A percentile compares a stretch with the other conserved stretches of the same genome.
Conservation (phyloP, 2,329 filamentous ascomycete species). For the Anisogramma anomala region DNA sequence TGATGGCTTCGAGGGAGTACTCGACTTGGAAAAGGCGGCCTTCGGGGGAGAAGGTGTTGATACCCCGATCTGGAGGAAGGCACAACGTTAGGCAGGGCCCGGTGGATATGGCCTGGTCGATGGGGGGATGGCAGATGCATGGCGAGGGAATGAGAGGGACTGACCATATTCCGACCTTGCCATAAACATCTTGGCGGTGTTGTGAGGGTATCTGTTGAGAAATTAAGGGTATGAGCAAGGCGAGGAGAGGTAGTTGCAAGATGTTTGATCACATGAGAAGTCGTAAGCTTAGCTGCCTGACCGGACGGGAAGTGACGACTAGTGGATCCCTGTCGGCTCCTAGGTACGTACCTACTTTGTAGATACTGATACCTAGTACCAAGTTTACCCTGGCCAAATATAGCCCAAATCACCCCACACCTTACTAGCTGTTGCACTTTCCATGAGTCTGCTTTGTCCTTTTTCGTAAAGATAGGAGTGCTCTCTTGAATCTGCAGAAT, state of each 20-base stretch:
- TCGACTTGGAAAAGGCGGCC: slow-evolving; percentile 99
- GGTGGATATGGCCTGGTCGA: slow-evolving; percentile 18
- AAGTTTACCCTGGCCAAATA: too few relatives aligned
- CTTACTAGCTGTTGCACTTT: too few relatives aligned
- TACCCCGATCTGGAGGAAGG: slow-evolving; percentile 68
- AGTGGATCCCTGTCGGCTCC: too few relatives aligned
- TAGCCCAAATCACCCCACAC: too few relatives aligned
- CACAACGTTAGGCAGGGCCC: slow-evolving; percentile 22
- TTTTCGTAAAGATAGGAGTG: too few relatives aligned
- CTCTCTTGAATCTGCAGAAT: too few relatives aligned
- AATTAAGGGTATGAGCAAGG: neutral
- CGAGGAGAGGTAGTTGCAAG: neutral
- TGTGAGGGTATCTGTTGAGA: slow-evolving; percentile 17
- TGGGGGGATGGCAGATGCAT: slow-evolving; percentile 11
- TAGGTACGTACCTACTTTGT: too few relatives aligned
- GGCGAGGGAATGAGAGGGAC: slow-evolving; percentile 22
- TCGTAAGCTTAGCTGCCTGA: neutral
- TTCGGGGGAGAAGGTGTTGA: slow-evolving; percentile 99
- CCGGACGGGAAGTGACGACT: neutral
- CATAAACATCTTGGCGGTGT: slow-evolving; percentile 82
- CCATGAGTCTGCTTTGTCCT: too few relatives aligned
- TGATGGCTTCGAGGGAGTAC: slow-evolving; percentile 99
- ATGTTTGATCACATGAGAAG: neutral
- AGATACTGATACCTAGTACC: too few relatives aligned
- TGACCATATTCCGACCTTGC: slow-evolving; percentile 99